Evolutionary conservation across 768 basidiomycete species (phyloP), one percentile per base, ranked within the genome.

Genomic region (Amanita phalloides): DNA sequence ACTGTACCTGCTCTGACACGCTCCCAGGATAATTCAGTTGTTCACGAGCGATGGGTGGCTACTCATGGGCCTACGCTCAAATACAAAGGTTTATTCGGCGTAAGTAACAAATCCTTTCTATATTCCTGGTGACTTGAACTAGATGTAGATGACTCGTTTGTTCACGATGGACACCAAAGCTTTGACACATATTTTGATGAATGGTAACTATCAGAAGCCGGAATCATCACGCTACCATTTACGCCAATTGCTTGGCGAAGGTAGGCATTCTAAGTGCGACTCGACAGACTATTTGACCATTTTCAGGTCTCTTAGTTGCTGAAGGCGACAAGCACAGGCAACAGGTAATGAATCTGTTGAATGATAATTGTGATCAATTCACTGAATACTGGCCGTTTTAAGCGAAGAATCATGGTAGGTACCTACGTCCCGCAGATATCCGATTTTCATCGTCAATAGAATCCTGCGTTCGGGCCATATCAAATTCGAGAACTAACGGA

Each of bases 101-200:
- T 78, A 53, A 50, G 71, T 62, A 42, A 13, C 2, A 7, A 11
- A 13, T 26, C 33, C 8, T 23, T 41, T 23, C 7, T 35, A 3
- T 21, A 53, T 14, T 43, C 0, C 28, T 21, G 9, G 37, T 14
- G 13, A 23, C 45, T 8, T 21, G 25, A 33, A 39, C 30, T 35
- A 17, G 11, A 13, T 39, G 23, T 54, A 72, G 70, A 56, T 58
- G 51, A 61, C 57, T 26, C 71, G 75, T 5, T 62, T 87, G 8
- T 73, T 72, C 60, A 85, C 82, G 0, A 61, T 70, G 48, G 88
- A 89, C 57, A 66, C 77, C 0, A 76, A 77, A 25, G 86, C 84
- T 0, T 36, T 90, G 33, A 72, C 74, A 39, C 79, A 89, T 56
- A 68, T 91, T 47, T 67, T 90, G 11, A 71, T 73, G 54, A 79